These are phyloP conservation scores for Capsicum chinense DNA, from an alignment of 257 asterid species.

Conservation along the genomic window DNA sequence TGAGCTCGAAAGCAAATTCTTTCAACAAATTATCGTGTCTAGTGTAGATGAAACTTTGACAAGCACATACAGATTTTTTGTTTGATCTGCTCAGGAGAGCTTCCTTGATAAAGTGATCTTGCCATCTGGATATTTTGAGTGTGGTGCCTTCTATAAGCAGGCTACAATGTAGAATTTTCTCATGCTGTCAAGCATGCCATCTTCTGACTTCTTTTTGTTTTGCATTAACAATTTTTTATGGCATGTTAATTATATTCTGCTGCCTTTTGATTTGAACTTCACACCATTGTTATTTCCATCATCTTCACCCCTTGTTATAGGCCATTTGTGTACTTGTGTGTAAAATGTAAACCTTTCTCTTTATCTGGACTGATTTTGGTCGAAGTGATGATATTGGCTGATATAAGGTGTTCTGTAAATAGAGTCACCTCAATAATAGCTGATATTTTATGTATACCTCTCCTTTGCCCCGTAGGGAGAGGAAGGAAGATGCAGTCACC, in stretches of 20 bases:
- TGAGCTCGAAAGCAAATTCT: background rate
- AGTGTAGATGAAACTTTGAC: constrained; percentile 4
- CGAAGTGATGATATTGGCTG: background rate
- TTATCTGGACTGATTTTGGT: background rate
- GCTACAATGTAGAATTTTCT: background rate
- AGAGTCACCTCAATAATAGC: background rate
- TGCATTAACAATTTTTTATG: background rate
- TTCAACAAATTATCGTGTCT: constrained; percentile 1
- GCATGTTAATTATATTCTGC: background rate
- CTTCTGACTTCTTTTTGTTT: constrained; percentile 14
- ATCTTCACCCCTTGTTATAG: background rate
- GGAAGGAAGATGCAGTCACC: background rate
- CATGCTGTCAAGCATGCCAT: background rate
- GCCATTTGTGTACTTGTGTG: background rate
- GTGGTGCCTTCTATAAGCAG: constrained; percentile 3
- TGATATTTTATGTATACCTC: background rate
- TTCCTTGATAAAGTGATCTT: constrained; percentile 1
- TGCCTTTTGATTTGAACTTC: constrained; percentile 13
- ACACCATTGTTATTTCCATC: background rate
- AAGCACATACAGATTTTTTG: background rate
- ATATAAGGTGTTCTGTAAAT: background rate
- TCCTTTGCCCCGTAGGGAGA: background rate
- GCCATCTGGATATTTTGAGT: constrained; percentile 20
- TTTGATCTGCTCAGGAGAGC: background rate
- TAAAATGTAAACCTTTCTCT: background rate